Evolutionary conservation across 23 red algal species (phyloP), one percentile per base, ranked within the genome.

Genomic region (Chondrus crispus): DNA sequence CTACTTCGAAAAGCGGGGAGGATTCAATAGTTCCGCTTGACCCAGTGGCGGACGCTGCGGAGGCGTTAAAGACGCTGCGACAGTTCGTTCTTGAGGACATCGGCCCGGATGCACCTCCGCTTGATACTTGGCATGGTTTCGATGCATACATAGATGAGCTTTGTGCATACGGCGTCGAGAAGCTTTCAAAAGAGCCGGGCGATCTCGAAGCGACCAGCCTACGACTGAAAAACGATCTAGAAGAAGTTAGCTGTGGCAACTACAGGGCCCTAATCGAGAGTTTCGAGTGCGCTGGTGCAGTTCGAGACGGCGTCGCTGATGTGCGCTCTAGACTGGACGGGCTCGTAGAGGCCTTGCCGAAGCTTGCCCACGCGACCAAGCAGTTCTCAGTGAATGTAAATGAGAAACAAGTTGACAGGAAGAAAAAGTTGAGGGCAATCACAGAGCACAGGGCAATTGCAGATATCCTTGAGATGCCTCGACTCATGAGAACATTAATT

Each of bases 231-330:
- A 81, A 63, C 69, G 81, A 84, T 37, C 88, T 96, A 16, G 88
- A 96, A 62, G 94, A 96, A 5, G 94, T 91, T 53, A 62, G 88
- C 4, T 90, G 85, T 51, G 75, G 81, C 6, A 96, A 96, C 40
- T 96, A 96, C 51, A 81, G 94, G 10, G 94, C 94, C 24, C 84
- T 96, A 13, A 96, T 96, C 47, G 86, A 83, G 50, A 83, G 87
- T 46, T 96, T 96, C 68, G 94, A 90, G 38, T 88, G 87, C 77
- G 88, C 94, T 22, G 87, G 81, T 49, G 94, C 94, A 37, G 94
- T 96, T 39, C 81, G 94, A 36, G 84, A 89, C 24, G 89, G 94
- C 19, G 84, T 93, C 4, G 75, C 88, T 33, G 57, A 71, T n/a
- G 74, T 96, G 13, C 79, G 74, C 12, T 55, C 66, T 12, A 69